Evolutionary conservation across 495 filamentous ascomycete species (phyloP), one percentile per base, ranked within the genome.

Genomic region (Penicillium argentinense): DNA sequence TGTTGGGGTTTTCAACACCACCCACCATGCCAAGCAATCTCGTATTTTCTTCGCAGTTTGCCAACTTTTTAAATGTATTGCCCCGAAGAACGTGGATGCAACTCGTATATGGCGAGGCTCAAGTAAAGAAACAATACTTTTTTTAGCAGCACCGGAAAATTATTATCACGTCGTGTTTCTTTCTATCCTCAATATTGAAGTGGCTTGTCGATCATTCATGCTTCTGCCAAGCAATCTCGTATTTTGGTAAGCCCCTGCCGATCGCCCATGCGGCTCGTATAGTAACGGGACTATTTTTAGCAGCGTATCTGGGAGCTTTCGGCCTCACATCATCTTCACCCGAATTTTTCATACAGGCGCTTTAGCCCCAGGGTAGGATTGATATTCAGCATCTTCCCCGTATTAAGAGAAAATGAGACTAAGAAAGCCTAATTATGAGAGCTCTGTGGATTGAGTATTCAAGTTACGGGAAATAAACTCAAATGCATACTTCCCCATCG

Each of bases 281-380:
- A 36, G 16, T 41, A 51, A 41, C 28, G 21, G 29, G 26, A 41
- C 49, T 51, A 51, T 46, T 46, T 51, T 46, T 51, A 29, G 49
- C 16, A 41, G 13, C 28, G 3, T 22, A 34, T 36, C 34, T n/a
- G 18, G 12, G 28, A 1, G 9, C 29, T 45, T 36, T 12, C 14
- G 17, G 26, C 40, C 34, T 23, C 48, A 45, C 3, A 40, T 51
- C 34, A 41, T 51, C 32, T 45, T 45, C 23, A 17, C 36, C 27
- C 17, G 8, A n/a, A 22, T 21, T 24, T 41, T 46, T 28, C 22
- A 41, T n/a, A 14, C 29, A 24, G 8, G 9, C 23, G 18, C 21
- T 51, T 46, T 46, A 16, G 42, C 49, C 42, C 42, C 23, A 34
- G 21, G 17, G 33, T 51, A 51, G 36, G 28, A 36, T 28, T 41